Conservation (phyloP, 106 monocot genomes). For the Apostasia shenzhenica region DNA sequence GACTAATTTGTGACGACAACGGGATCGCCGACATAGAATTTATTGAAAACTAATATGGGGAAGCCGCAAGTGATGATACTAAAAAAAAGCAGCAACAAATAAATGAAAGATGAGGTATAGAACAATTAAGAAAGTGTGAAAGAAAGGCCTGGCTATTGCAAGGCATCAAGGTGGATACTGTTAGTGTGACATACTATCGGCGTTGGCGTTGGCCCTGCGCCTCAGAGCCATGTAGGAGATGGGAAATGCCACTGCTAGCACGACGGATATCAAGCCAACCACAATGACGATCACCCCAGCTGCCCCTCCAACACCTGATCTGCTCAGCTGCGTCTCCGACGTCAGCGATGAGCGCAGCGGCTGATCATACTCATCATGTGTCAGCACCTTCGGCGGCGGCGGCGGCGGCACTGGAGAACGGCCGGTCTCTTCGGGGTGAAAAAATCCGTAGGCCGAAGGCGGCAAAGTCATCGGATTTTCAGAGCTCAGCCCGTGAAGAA, state of each 20-base stretch:
- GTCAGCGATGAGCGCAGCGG: not conserved
- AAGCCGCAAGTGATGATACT: too few species aligned
- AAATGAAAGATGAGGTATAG: too few species aligned
- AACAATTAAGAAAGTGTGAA: too few species aligned
- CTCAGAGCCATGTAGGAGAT: not conserved
- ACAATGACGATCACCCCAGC: not conserved
- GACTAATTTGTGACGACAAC: too few species aligned
- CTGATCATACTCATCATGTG: not conserved
- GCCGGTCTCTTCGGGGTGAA: not conserved
- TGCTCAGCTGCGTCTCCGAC: not conserved
- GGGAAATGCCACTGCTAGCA: not conserved
- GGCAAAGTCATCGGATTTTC: constrained; percentile 4
- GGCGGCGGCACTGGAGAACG: not conserved
- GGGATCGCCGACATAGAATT: too few species aligned
- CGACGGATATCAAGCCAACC: not conserved
- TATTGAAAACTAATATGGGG: too few species aligned
- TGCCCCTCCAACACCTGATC: not conserved
- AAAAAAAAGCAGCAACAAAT: too few species aligned
- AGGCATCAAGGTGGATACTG: too few species aligned
- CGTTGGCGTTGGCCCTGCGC: not conserved
- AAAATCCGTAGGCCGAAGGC: constrained; percentile 12
- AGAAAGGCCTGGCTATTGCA: too few species aligned
- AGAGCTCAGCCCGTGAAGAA: constrained; percentile 3
- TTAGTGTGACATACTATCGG: not conserved
- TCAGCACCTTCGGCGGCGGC: not conserved